Evolutionary conservation across 108 stramenopile genomes (phyloP).

Genomic region (Fragilariopsis cylindrus): DNA sequence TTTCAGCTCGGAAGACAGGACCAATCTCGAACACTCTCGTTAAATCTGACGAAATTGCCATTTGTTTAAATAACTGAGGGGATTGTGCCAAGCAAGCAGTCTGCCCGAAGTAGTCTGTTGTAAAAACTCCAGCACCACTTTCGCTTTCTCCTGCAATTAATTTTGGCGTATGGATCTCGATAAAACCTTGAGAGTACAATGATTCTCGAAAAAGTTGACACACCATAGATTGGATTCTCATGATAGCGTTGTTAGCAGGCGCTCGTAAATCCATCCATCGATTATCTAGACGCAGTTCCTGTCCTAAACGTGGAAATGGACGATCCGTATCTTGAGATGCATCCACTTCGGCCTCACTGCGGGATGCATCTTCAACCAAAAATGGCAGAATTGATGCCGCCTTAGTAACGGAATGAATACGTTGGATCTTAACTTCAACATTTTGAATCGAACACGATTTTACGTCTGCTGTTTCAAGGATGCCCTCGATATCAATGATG

Average conservation of each 20-base stretch:
- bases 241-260: slow-evolving; percentile 96
- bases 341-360: slow-evolving; percentile 90
- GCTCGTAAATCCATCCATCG: slow-evolving; percentile 95
- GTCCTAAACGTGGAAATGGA: slow-evolving; percentile 92
- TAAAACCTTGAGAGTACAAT: slow-evolving; percentile 88
- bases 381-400: slow-evolving; percentile 90
- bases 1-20: slow-evolving; percentile 97
- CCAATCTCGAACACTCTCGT: slow-evolving; percentile 94
- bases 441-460: slow-evolving; percentile 71
- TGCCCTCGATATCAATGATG: slow-evolving; percentile 92
- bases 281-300: slow-evolving; percentile 90
- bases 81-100: slow-evolving; percentile 97
- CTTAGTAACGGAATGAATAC: slow-evolving; percentile 87
- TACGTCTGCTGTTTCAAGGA: slow-evolving; percentile 75
- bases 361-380: slow-evolving; percentile 92
- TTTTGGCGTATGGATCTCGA: slow-evolving; percentile 96
- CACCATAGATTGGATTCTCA: slow-evolving; percentile 89
- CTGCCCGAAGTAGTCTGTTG: slow-evolving; percentile 95
- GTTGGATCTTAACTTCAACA: slow-evolving; percentile 82
- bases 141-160: slow-evolving; percentile 95
- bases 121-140: slow-evolving; percentile 95
- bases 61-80: slow-evolving; percentile 98
- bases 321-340: slow-evolving; percentile 90
- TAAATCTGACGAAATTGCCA: slow-evolving; percentile 96
- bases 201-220: slow-evolving; percentile 93